A percentile compares a stretch with the other conserved stretches of the same genome.
Conservation (phyloP, 345 rosid genomes). For the Citrus mangshanensis region DNA sequence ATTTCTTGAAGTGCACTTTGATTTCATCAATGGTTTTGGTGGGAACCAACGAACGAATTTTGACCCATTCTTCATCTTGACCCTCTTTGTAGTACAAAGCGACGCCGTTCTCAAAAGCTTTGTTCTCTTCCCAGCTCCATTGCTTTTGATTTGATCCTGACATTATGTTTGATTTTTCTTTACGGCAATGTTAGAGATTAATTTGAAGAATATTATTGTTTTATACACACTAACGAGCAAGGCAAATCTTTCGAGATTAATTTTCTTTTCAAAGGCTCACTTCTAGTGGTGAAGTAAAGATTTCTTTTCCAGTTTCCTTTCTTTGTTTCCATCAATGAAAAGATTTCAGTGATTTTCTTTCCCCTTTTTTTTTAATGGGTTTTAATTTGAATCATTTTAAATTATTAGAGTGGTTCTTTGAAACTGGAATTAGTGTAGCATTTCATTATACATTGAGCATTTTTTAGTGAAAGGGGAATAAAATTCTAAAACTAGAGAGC, state of each 20-base stretch:
- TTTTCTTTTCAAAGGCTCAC: background rate
- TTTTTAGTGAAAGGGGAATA: no score
- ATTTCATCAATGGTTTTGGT: background rate
- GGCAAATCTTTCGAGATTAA: background rate
- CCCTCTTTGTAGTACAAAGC: background rate
- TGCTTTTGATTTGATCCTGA: background rate
- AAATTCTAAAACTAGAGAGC: no score
- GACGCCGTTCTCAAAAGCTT: background rate
- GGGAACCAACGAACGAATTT: background rate
- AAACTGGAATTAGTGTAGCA: no score
- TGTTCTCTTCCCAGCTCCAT: background rate
- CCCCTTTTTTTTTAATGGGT: no score
- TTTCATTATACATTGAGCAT: no score
- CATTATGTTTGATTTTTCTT: background rate
- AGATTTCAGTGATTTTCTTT: background rate
- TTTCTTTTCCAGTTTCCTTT: background rate
- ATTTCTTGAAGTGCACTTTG: background rate
- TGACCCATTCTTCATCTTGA: background rate
- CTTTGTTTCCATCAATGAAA: background rate
- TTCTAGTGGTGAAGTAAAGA: background rate
- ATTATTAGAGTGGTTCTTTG: no score
- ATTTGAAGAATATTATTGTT: background rate
- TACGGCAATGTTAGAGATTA: background rate
- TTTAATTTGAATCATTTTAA: no score
- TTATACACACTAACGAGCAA: background rate